These are phyloP conservation scores for Boletus pseudopeckii DNA, from an alignment of 768 basidiomycete genomes.

Conservation along the genomic window DNA sequence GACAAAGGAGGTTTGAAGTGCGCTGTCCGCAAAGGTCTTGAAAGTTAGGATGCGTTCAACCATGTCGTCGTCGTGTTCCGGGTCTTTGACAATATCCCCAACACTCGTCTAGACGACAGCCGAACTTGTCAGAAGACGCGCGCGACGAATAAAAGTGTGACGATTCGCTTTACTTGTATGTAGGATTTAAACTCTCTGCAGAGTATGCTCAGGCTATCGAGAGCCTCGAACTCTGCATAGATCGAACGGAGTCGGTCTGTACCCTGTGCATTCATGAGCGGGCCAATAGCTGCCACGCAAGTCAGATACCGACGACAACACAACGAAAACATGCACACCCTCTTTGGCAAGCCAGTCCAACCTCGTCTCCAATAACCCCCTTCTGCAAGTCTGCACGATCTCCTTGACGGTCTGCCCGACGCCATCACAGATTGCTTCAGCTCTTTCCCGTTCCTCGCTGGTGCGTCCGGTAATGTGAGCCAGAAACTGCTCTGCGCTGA, in stretches of 20 bases:
- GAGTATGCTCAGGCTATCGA: constrained; percentile 51
- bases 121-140: background rate
- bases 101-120: constrained; percentile 47
- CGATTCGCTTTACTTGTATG: constrained; percentile 44
- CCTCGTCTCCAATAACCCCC: constrained; percentile 43
- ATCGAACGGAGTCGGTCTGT: constrained; percentile 45
- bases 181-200: constrained; percentile 59
- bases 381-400: constrained; percentile 53
- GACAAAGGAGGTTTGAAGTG: constrained; percentile 51
- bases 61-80: constrained; percentile 68
- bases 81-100: constrained; percentile 61
- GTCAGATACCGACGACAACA: constrained; percentile 26
- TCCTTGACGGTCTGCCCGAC: constrained; percentile 46
- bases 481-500: constrained; percentile 53
- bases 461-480: constrained; percentile 42
- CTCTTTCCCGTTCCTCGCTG: constrained; percentile 56
- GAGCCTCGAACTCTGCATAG: constrained; percentile 60
- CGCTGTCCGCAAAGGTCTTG: constrained; percentile 54
- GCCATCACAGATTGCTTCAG: constrained; percentile 43
- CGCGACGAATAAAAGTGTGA: background rate
- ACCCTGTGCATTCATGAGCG: constrained; percentile 48
- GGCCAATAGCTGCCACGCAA: constrained; percentile 44
- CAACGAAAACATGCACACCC: constrained; percentile 34
- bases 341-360: constrained; percentile 44
- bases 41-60: constrained; percentile 67